Percentiles rank a stretch among this genome's conserved stretches.
Conservation (phyloP, 345 rosid genomes). For the Microthlaspi erraticum region DNA sequence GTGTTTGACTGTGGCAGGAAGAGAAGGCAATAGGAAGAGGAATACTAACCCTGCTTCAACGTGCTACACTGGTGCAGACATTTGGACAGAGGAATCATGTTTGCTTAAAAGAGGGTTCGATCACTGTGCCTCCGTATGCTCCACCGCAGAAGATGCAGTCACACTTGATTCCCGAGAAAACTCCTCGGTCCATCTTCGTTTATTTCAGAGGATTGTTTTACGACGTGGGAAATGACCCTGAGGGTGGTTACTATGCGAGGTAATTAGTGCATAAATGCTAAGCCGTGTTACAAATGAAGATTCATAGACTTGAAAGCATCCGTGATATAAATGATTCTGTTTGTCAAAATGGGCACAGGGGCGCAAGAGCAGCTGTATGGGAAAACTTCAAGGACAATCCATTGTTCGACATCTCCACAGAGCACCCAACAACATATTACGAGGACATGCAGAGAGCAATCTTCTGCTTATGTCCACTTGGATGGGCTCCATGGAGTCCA, state of each 20-base stretch:
- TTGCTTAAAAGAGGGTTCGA: conserved; percentile 94
- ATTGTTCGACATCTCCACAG: conserved; percentile 94
- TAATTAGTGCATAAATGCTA: conserved; percentile 34
- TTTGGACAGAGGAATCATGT: conserved; percentile 97
- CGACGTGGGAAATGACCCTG: conserved; percentile 97
- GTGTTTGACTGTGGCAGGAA: conserved; percentile 57
- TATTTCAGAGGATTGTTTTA: conserved; percentile 97
- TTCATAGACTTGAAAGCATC: neutral
- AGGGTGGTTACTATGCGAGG: conserved; percentile 99
- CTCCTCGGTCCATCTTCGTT: conserved; percentile 92
- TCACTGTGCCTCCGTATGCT: conserved; percentile 97
- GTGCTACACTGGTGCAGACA: conserved; percentile 97
- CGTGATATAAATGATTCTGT: neutral
- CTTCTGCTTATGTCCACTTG: conserved; percentile 96
- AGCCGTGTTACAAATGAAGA: conserved; percentile 9
- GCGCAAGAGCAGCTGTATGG: conserved; percentile 99
- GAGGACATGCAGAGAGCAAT: conserved; percentile 99
- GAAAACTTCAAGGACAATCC: conserved; percentile 98
- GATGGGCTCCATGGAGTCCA: conserved; percentile 99
- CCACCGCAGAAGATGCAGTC: conserved; percentile 98
- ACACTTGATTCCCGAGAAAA: conserved; percentile 79
- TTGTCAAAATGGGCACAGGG: conserved; percentile 55
- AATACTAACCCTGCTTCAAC: conserved; percentile 82
- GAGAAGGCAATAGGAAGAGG: conserved; percentile 98
- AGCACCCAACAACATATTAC: conserved; percentile 93